phyloP scores from a whole-genome alignment of 2,329 filamentous ascomycete genomes.

The Venturia aucupariae region DNA sequence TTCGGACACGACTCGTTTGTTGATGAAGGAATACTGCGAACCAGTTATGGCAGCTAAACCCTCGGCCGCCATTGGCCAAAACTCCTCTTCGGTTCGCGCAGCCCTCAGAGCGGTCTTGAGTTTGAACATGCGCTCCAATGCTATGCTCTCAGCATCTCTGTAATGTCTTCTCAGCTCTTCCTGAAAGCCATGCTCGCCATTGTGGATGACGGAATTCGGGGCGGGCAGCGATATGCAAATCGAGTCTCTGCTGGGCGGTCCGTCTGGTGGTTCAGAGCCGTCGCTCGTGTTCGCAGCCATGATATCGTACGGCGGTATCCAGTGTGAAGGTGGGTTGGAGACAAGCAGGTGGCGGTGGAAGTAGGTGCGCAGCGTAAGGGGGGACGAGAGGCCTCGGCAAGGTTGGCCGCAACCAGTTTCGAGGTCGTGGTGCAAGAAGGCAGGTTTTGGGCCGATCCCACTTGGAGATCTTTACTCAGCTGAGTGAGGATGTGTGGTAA shows the following conservation, averaged over 20 bases:
- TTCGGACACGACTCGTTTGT: constrained; percentile 52
- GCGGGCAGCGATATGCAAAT: background rate
- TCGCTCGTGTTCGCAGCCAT: background rate
- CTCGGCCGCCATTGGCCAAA: constrained; percentile 57
- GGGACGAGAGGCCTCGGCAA: background rate
- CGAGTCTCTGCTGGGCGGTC: background rate
- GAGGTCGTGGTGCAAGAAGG: background rate
- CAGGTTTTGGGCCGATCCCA: background rate
- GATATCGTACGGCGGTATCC: background rate
- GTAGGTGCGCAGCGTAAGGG: background rate
- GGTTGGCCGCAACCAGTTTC: background rate
- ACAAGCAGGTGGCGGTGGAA: background rate
- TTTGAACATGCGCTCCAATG: constrained; percentile 49
- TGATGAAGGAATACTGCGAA: constrained; percentile 60
- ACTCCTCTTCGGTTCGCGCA: constrained; percentile 44
- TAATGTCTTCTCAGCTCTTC: constrained; percentile 24
- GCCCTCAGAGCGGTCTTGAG: constrained; percentile 49
- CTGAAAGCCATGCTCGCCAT: constrained; percentile 34
- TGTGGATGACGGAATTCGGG: constrained; percentile 2
- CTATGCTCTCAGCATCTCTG: constrained; percentile 45
- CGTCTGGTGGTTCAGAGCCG: background rate
- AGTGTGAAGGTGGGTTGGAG: background rate
- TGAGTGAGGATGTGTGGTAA: background rate
- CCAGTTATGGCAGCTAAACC: constrained; percentile 53
- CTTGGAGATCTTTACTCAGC: background rate